phyloP scores from a whole-genome alignment of 108 stramenopile species.

The Fistulifera pelliculosa region DNA sequence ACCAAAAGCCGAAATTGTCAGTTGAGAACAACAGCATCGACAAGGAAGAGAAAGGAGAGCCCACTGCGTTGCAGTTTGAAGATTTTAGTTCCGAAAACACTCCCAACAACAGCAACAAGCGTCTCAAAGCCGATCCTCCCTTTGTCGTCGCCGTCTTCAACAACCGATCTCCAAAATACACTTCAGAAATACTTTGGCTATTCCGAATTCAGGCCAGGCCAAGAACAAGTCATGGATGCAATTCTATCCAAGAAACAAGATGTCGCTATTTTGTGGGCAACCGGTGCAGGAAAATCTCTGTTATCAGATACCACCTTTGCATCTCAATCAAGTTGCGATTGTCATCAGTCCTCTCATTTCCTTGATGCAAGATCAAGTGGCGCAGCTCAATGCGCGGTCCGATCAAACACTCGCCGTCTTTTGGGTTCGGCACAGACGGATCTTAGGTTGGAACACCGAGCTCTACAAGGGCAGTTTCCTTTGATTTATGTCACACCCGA shows the following conservation, averaged over 20 bases:
- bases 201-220: constrained; percentile 28
- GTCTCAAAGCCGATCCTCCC: background rate
- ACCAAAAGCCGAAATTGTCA: background rate
- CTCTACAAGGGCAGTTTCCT: constrained; percentile 44
- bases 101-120: background rate
- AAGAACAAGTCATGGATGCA: constrained; percentile 22
- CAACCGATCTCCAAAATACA: constrained; percentile 12
- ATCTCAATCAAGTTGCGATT: constrained; percentile 35
- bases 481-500: constrained; percentile 93
- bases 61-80: background rate
- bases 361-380: constrained; percentile 91
- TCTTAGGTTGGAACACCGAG: constrained; percentile 32
- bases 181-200: constrained; percentile 31
- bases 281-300: constrained; percentile 85
- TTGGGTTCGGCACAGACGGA: constrained; percentile 59
- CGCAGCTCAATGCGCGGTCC: constrained; percentile 46
- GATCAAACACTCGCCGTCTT: constrained; percentile 37
- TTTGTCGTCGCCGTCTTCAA: too few relatives aligned
- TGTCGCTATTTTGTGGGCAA: constrained; percentile 88
- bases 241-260: constrained; percentile 30
- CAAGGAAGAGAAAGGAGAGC: background rate
- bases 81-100: background rate
- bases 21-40: background rate
- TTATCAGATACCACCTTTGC: constrained; percentile 86
- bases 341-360: constrained; percentile 71